Evolutionary conservation across 805 yeast species (phyloP).

Genomic region (Lipomyces yamadae): DNA sequence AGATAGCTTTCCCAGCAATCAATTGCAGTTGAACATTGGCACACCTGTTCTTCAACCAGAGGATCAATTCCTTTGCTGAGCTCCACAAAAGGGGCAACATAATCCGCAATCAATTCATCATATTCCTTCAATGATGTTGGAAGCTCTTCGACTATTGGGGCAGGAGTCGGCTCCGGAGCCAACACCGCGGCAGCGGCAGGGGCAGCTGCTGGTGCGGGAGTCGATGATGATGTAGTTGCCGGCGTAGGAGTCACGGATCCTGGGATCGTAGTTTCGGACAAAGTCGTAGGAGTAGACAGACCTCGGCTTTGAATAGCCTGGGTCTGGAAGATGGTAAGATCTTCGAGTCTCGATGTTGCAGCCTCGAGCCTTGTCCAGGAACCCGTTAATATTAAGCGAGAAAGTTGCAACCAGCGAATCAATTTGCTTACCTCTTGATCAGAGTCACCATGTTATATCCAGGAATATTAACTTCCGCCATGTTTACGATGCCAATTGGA

Average conservation of each 20-base stretch:
- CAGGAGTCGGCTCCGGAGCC: slow-evolving; percentile 36
- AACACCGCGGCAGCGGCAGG: slow-evolving; percentile 34
- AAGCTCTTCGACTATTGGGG: slow-evolving; percentile 29
- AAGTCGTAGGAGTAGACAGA: slow-evolving; percentile 1
- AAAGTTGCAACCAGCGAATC: background rate
- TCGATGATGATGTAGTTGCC: slow-evolving; percentile 7
- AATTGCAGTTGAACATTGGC: slow-evolving; percentile 10
- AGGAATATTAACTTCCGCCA: slow-evolving; percentile 37
- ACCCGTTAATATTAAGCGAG: background rate
- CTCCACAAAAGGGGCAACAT: slow-evolving; percentile 64
- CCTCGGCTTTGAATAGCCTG: slow-evolving; percentile 49
- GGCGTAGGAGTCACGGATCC: slow-evolving; percentile 34
- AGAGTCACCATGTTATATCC: slow-evolving; percentile 88
- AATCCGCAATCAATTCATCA: slow-evolving; percentile 56
- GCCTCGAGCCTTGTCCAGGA: slow-evolving; percentile 70
- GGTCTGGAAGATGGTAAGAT: slow-evolving; percentile 79
- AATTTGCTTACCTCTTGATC: slow-evolving; percentile 56
- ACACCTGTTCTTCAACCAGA: slow-evolving; percentile 56
- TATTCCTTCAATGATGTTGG: slow-evolving; percentile 47
- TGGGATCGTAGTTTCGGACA: slow-evolving; percentile 23
- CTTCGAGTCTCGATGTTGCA: slow-evolving; percentile 91
- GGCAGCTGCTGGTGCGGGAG: slow-evolving; percentile 25
- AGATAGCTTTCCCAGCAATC: background rate
- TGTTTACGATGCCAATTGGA: background rate
- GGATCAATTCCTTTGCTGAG: slow-evolving; percentile 61